phyloP scores from a whole-genome alignment of 2,329 filamentous ascomycete genomes.

The Penicillium sp. region DNA sequence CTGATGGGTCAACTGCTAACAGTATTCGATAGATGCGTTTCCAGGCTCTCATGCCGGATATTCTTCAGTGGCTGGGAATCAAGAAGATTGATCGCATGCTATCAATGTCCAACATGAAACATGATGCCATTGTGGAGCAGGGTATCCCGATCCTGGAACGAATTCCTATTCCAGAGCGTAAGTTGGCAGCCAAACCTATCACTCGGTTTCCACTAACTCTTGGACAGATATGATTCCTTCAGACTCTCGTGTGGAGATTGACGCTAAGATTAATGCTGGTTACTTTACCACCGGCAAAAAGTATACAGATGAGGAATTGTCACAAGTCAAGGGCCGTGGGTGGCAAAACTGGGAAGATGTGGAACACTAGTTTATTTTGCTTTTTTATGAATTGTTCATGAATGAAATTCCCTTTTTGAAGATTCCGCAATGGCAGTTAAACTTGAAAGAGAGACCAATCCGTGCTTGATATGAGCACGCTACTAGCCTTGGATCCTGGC shows the following conservation, averaged over 20 bases:
- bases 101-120: slow-evolving; percentile 80
- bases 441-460: not conserved
- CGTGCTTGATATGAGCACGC: not conserved
- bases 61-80: slow-evolving; percentile 94
- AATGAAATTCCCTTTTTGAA: not conserved
- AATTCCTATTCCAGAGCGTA: slow-evolving; percentile 40
- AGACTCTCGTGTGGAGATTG: not conserved
- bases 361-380: not conserved
- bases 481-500: no score
- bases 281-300: not conserved
- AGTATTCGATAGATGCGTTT: slow-evolving; percentile 50
- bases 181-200: not conserved
- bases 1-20: not conserved
- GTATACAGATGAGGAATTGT: not conserved
- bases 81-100: slow-evolving; percentile 97
- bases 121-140: slow-evolving; percentile 47
- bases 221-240: not conserved
- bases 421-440: not conserved
- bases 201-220: not conserved
- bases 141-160: slow-evolving; percentile 72
- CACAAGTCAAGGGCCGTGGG: not conserved
- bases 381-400: not conserved
- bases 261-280: not conserved
- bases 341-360: not conserved
- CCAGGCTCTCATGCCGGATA: slow-evolving; percentile 95